Evolutionary conservation across 495 filamentous ascomycete species (phyloP), one percentile per base, ranked within the genome.

Genomic region (Aspergillus sclerotioniger): DNA sequence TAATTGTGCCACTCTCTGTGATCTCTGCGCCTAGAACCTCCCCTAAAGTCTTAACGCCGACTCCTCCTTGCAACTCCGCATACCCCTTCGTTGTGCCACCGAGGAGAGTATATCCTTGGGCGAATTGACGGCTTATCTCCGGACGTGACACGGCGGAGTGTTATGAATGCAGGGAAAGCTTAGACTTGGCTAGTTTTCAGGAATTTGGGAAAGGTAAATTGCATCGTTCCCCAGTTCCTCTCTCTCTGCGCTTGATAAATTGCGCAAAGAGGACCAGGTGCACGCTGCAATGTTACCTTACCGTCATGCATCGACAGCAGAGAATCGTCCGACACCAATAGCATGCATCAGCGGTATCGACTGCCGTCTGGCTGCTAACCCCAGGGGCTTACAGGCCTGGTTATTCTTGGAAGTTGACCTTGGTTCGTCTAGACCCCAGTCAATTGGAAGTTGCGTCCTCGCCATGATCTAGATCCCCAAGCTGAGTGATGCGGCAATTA

Each of bases 81-180:
- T 50, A 50, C 32, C 28, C 25, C 47, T 50, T 50, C 47, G 15
- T 50, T 50, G 47, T 31, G n/a, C 37, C 10, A 41, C 37, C 13
- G 6, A n/a, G 33, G 37, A 6, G 37, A 12, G 13, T 6, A 41
- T n/a, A n/a, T 12, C 37, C 5, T n/a, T n/a, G 37, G n/a, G 37
- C 37, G 2, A n/a, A 41, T 41, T 41, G 13, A 41, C 1, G n/a
- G 5, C 12, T 12, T n/a, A 41, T 41, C 37, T 41, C 37, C 37
- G 37, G 37, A 41, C 10, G 37, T 41, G 37, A 41, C 37, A n/a
- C 37, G 37, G n/a, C 8, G 37, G 37, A 41, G 37, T 12, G n/a
- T 32, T 32, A 50, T 33, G 15, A 7, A n/a, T 21, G 28, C 47
- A 29, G 16, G 31, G 4, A 50, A n/a, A 31, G 6, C 28, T 16